These are phyloP conservation scores for Chenopodium quinoa DNA, from an alignment of 148 eudicot species.

Conservation along the genomic window DNA sequence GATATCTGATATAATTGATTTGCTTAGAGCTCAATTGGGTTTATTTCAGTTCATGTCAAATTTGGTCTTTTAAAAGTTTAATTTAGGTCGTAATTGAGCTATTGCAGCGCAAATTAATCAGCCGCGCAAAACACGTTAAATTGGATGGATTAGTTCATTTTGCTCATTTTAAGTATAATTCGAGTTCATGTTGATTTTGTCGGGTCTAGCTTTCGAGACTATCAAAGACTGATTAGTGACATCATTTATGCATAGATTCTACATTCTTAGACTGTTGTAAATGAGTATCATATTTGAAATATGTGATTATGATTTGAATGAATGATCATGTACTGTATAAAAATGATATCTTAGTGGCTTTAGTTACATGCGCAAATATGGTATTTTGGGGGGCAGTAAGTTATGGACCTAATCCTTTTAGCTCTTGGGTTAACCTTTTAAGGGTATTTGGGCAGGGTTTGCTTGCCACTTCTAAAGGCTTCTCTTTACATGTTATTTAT, in stretches of 20 bases:
- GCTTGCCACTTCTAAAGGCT: conserved; percentile 32
- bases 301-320: conserved; percentile 1
- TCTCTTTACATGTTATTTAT: conserved; percentile 3
- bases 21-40: not conserved
- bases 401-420: conserved; percentile 24
- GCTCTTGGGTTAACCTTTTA: conserved; percentile 15
- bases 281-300: not conserved
- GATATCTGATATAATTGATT: not conserved
- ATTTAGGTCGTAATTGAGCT: too few relatives aligned
- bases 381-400: conserved; percentile 26
- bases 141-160: not conserved
- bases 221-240: not conserved
- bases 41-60: not conserved
- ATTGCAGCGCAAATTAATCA: not conserved
- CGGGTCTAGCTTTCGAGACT: too few relatives aligned
- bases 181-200: not conserved
- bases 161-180: not conserved
- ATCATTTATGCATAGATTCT: not conserved
- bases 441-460: conserved; percentile 29
- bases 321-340: not conserved
- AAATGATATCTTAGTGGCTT: not conserved
- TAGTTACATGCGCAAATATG: conserved; percentile 8
- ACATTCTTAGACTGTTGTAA: not conserved
- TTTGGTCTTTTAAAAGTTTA: too few relatives aligned
- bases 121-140: not conserved